A percentile compares a stretch with the other conserved stretches of the same genome.
phyloP scores from a whole-genome alignment of 176 grass and related monocot species.

The Areca catechu region DNA sequence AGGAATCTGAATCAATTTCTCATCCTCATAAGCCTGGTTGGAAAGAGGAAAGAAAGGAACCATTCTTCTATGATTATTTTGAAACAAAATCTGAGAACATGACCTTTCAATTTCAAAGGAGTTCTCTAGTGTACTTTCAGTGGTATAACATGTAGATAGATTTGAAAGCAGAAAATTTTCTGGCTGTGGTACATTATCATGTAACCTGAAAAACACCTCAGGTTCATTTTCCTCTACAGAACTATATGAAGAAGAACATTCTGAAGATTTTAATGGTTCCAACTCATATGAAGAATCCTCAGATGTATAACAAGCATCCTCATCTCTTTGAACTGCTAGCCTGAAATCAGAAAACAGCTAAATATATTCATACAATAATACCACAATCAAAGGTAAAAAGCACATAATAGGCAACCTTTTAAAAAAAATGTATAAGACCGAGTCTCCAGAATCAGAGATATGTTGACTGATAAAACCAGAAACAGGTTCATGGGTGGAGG shows the following conservation, averaged over 20 bases:
- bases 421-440: background rate
- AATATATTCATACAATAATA: no score
- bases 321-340: slow-evolving; percentile 33
- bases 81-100: slow-evolving; percentile 22
- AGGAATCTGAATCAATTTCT: slow-evolving; percentile 12
- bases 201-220: slow-evolving; percentile 17
- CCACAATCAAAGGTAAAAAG: background rate
- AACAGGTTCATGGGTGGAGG: no score
- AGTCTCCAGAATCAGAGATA: no score
- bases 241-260: slow-evolving; percentile 57
- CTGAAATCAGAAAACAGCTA: slow-evolving; percentile 24
- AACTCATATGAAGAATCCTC: slow-evolving; percentile 52
- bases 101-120: slow-evolving; percentile 29
- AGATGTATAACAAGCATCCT: slow-evolving; percentile 46
- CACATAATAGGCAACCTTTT: background rate
- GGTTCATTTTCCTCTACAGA: slow-evolving; percentile 54
- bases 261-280: slow-evolving; percentile 48
- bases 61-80: slow-evolving; percentile 23
- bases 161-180: slow-evolving; percentile 14
- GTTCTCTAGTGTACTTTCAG: slow-evolving; percentile 21
- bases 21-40: slow-evolving; percentile 28
- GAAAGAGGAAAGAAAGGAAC: slow-evolving; percentile 6
- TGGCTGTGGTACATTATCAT: slow-evolving; percentile 14
- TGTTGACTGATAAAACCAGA: no score
- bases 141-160: slow-evolving; percentile 20